These are phyloP conservation scores for Kwoniella pini DNA, from an alignment of 768 basidiomycete genomes.

Conservation along the genomic window DNA sequence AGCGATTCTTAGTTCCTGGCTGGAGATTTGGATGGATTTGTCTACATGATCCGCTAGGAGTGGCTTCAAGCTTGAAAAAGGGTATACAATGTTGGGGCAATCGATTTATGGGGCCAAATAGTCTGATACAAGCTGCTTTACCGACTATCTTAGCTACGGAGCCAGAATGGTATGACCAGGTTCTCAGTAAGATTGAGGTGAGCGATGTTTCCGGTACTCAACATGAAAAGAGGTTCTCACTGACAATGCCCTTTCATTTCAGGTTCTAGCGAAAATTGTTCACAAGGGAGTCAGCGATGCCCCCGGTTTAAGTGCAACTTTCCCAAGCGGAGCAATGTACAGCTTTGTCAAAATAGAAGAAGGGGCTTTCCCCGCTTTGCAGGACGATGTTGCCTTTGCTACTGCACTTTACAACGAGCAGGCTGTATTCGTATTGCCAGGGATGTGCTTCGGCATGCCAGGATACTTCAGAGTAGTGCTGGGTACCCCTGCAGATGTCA, in stretches of 20 bases:
- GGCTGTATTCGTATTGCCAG: conserved; percentile 50
- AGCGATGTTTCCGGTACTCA: not conserved
- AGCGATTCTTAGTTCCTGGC: conserved; percentile 55
- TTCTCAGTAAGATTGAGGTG: conserved; percentile 45
- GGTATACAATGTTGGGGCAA: conserved; percentile 51
- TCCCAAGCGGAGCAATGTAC: conserved; percentile 48
- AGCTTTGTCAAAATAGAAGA: conserved; percentile 44
- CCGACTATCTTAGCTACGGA: conserved; percentile 44
- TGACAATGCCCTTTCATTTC: not conserved
- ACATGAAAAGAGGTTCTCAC: not conserved
- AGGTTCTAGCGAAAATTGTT: conserved; percentile 41
- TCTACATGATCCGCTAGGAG: conserved; percentile 52
- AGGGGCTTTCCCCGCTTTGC: conserved; percentile 30
- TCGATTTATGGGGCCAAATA: conserved; percentile 54
- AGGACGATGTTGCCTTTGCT: conserved; percentile 50
- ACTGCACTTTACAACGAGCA: conserved; percentile 48
- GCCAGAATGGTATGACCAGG: conserved; percentile 43
- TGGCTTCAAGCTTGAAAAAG: conserved; percentile 40
- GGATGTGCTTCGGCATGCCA: conserved; percentile 44
- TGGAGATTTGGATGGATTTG: conserved; percentile 55
- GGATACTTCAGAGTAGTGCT: conserved; percentile 50
- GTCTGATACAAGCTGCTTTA: conserved; percentile 44
- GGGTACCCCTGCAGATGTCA: conserved; percentile 41
- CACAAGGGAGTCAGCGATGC: conserved; percentile 28
- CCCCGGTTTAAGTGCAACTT: conserved; percentile 39